Evolutionary conservation across 257 asterid species (phyloP).

Genomic region (Linaria vulgaris): DNA sequence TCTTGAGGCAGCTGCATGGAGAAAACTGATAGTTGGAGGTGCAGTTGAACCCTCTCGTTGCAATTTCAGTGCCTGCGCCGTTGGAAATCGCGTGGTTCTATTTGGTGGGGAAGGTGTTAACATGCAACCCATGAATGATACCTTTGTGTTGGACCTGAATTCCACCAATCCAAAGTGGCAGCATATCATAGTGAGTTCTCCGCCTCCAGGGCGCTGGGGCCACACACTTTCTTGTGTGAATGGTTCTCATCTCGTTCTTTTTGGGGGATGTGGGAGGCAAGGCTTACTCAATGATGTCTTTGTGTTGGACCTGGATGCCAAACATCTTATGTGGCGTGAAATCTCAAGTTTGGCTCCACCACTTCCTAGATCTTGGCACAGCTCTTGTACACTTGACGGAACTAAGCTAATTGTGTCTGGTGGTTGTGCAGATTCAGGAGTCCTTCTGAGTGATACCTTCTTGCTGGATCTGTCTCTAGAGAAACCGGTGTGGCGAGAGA

Average conservation of each 20-base stretch:
- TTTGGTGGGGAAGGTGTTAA: slow-evolving; percentile 98
- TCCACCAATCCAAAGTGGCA: slow-evolving; percentile 84
- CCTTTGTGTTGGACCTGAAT: slow-evolving; percentile 81
- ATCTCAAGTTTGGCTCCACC: slow-evolving; percentile 94
- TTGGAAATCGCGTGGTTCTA: slow-evolving; percentile 85
- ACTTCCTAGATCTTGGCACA: slow-evolving; percentile 96
- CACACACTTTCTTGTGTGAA: slow-evolving; percentile 94
- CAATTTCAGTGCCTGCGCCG: slow-evolving; percentile 96
- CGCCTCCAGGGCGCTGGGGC: slow-evolving; percentile 97
- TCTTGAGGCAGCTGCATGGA: slow-evolving; percentile 94
- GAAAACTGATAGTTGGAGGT: slow-evolving; percentile 81
- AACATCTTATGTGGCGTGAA: slow-evolving; percentile 85
- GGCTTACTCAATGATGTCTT: slow-evolving; percentile 93
- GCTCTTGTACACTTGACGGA: slow-evolving; percentile 96
- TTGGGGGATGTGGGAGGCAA: slow-evolving; percentile 94
- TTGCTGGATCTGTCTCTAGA: slow-evolving; percentile 82
- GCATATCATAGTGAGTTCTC: slow-evolving; percentile 75
- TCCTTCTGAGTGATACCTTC: slow-evolving; percentile 79
- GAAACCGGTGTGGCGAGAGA: slow-evolving; percentile 85
- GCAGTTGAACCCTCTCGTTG: slow-evolving; percentile 93
- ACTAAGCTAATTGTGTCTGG: slow-evolving; percentile 93
- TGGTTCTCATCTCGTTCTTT: slow-evolving; percentile 81
- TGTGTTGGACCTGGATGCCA: slow-evolving; percentile 85
- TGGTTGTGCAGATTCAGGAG: slow-evolving; percentile 95
- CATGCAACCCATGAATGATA: slow-evolving; percentile 95